These are phyloP conservation scores for Malus domestica DNA, from an alignment of 306 rosid species.

Conservation along the genomic window DNA sequence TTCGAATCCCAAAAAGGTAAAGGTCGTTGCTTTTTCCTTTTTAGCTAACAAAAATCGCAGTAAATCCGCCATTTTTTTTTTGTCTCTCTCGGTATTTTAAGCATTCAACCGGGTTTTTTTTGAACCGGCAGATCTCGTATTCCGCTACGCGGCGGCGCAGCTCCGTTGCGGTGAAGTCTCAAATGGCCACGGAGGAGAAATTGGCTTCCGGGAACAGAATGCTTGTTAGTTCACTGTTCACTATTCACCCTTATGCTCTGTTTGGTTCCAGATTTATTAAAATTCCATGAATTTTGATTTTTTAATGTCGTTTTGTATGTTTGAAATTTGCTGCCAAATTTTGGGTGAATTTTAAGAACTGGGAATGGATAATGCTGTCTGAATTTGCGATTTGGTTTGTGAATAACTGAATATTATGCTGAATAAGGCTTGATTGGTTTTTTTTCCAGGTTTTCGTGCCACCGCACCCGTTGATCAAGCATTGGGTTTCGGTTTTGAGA, in stretches of 20 bases:
- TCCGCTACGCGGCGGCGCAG: constrained; percentile 32
- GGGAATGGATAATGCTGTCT: background rate
- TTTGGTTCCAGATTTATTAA: background rate
- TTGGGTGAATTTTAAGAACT: background rate
- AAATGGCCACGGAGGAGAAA: constrained; percentile 61
- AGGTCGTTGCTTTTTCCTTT: background rate
- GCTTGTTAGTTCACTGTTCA: constrained; percentile 53
- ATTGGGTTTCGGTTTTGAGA: constrained; percentile 91
- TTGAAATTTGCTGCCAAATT: background rate
- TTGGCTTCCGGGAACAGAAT: constrained; percentile 52
- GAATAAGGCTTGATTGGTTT: constrained; percentile 8
- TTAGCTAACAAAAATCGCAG: background rate
- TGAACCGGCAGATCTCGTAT: constrained; percentile 31
- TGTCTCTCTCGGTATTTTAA: background rate
- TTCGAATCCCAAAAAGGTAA: constrained; percentile 19
- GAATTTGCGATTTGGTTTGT: background rate
- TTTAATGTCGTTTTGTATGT: background rate
- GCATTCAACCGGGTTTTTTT: background rate
- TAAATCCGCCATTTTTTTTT: background rate
- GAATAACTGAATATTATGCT: background rate
- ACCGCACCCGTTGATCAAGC: constrained; percentile 90
- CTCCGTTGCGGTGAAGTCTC: constrained; percentile 30
- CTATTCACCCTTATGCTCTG: background rate
- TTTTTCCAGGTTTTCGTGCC: constrained; percentile 70
- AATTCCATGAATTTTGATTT: background rate